Conservation (phyloP, 2,329 filamentous ascomycete genomes). For the Aspergillus vadensis region DNA sequence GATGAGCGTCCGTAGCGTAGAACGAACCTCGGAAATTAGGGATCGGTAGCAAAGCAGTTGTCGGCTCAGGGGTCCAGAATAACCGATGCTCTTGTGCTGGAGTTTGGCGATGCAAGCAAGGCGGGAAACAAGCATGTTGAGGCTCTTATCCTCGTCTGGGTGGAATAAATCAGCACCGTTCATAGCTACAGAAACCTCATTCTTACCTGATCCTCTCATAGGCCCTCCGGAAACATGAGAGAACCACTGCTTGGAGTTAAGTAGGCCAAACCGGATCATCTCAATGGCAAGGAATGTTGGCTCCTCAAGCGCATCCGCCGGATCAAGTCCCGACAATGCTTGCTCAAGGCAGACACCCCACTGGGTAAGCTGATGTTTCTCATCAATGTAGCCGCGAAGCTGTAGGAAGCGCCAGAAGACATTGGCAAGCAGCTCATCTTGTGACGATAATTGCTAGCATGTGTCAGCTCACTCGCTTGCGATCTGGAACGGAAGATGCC, state of each 20-base stretch:
- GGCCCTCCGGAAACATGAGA: slow-evolving; percentile 59
- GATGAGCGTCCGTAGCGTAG: slow-evolving; percentile 76
- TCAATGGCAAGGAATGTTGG: slow-evolving; percentile 82
- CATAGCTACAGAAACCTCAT: not conserved
- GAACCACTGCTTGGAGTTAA: slow-evolving; percentile 71
- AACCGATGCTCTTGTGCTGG: slow-evolving; percentile 81
- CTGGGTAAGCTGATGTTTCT: slow-evolving; percentile 73
- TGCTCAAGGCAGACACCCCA: slow-evolving; percentile 81
- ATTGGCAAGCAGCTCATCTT: slow-evolving; percentile 72
- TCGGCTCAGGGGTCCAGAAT: slow-evolving; percentile 90
- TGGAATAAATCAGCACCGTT: slow-evolving; percentile 25
- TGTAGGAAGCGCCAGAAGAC: slow-evolving; percentile 87
- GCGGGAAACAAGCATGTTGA: slow-evolving; percentile 80
- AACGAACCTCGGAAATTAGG: slow-evolving; percentile 75
- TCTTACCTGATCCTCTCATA: slow-evolving; percentile 56
- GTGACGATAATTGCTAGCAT: slow-evolving; percentile 56
- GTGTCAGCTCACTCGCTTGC: slow-evolving; percentile 11
- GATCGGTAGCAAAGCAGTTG: slow-evolving; percentile 86
- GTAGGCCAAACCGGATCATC: slow-evolving; percentile 73
- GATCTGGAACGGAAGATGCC: slow-evolving; percentile 3
- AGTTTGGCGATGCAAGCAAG: slow-evolving; percentile 81
- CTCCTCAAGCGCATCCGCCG: slow-evolving; percentile 67
- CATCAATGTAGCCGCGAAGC: slow-evolving; percentile 79
- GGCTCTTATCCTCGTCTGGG: slow-evolving; percentile 72
- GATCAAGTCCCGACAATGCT: slow-evolving; percentile 65